Base-by-base conservation (phyloP, 192 early-diverging fungal species). In the Spizellomyces sp. region DNA sequence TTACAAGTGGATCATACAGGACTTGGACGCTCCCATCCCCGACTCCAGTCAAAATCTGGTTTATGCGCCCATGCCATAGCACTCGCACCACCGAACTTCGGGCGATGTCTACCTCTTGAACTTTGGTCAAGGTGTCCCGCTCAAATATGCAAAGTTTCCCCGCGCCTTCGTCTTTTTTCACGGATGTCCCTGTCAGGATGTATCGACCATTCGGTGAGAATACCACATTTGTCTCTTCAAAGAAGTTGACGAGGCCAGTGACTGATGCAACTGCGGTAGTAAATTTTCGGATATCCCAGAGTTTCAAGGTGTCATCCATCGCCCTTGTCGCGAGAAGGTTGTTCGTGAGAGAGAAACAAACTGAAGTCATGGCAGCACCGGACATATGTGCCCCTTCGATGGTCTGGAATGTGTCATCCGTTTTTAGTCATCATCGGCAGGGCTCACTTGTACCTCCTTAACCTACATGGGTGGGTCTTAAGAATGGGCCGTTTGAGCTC, bases 251-350 rank as follows among this genome's bases (percentile, higher is more conserved):
- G 12, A 98, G 71, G 42, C 85, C 76, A 0, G 72, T 75, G 0
- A 81, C 82, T 15, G 76, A 74, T 0, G 83, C 75, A 9, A 97
- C 68, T 5, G 94, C 89, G 27, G 79, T 79, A 48, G 85, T 88
- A 62, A 90, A 80, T 42, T 92, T 87, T 27, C 96, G 85, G 15
- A 92, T 58, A 69, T 98, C 96, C 96, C 96, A 98, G 27, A 97
- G 89, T 82, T 96, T 96, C 27, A 98, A 88, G 6, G 91, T 90
- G 64, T 93, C 92, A 75, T 95, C 93, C 46, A 88, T 89, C 58
- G 91, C 89, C 36, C 96, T 84, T 4, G 92, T 91, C 4, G 93
- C 83, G 48, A 98, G 64, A 7, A 83, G 77, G 14, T 70, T 75
- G n/a, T 84, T 85, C 62, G 91, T 84, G 36, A 83, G 72, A 5